Base-by-base conservation (phyloP, 2,329 filamentous ascomycete species). In the Biscogniauxia sp. region DNA sequence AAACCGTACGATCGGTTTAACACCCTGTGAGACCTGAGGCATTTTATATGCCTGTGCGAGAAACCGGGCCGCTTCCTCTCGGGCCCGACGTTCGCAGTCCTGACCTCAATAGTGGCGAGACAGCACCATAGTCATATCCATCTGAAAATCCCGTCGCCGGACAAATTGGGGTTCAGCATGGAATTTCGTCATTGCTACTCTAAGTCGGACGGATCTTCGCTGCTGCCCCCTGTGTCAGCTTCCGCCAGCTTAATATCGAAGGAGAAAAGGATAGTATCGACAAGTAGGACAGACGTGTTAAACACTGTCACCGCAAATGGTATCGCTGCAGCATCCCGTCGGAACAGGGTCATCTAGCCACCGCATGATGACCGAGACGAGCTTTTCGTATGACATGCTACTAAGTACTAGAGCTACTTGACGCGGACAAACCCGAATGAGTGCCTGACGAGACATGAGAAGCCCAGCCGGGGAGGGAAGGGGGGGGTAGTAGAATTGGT, bases 401-500 rank as follows among this genome's bases (percentile, higher is more conserved):
- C 28, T 32, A 32, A 7, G n/a, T 13, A 32, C 28, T 32, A 32
- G 28, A 45, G 17, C 13, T 45, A 45, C 37, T 2, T 45, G 11
- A 11, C 6, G 17, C 37, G 17, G 37, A 45, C 23, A 3, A 5
- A 45, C 17, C 37, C 37, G 37, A 45, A 45, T 53, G n/a, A 13
- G 59, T 41, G 26, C 56, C 59, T 56, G 41, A 57, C 56, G 37
- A 62, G 60, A 63, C 52, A 63, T 9, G 51, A 11, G 53, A 60
- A 66, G 55, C 41, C 53, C 59, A 66, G 58, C 62, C 54, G 58
- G 60, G 62, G 58, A 28, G 53, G 57, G 26, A 9, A 9, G 9
- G 9, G 9, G 3, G 58, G 28, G 55, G 56, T 57, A 61, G 62
- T 55, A 45, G 56, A 56, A 57, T 55, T 52, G 20, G 49, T 58